Conservation (phyloP, 1,139 yeast species). For the Hansenula anomala region DNA sequence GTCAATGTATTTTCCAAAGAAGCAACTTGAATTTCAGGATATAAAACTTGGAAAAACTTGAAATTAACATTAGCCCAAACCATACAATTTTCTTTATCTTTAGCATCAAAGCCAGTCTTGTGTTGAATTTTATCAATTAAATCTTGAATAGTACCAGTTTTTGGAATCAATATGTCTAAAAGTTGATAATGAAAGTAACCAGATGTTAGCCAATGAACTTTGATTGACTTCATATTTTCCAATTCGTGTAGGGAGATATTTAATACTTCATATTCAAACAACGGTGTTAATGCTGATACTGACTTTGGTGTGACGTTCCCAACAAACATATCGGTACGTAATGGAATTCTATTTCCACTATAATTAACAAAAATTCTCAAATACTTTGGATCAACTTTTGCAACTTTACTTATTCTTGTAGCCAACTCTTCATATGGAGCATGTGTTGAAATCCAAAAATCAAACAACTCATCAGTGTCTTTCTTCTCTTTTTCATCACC, state of each 20-base stretch:
- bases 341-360: conserved; percentile 44
- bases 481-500: conserved; percentile 17
- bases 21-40: conserved; percentile 24
- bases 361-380: conserved; percentile 62
- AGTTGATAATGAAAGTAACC: conserved; percentile 62
- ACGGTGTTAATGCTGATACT: conserved; percentile 43
- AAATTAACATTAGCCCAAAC: conserved; percentile 32
- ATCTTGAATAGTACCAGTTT: conserved; percentile 51
- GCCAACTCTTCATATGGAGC: conserved; percentile 60
- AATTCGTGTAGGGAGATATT: conserved; percentile 70
- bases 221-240: conserved; percentile 68
- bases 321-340: conserved; percentile 29
- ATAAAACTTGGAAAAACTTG: conserved; percentile 28
- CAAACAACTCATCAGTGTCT: conserved; percentile 29
- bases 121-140: conserved; percentile 51
- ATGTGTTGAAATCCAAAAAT: conserved; percentile 66
- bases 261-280: conserved; percentile 71
- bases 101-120: conserved; percentile 48
- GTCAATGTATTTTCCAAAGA: conserved; percentile 24
- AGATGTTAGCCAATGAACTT: conserved; percentile 57
- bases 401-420: conserved; percentile 45
- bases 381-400: conserved; percentile 55
- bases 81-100: conserved; percentile 47
- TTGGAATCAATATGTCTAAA: conserved; percentile 67
- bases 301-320: conserved; percentile 41